Percentiles rank a stretch among this genome's conserved stretches.
These are phyloP conservation scores for Erodium moschatum DNA, from an alignment of 441 rosid species.

Conservation along the genomic window DNA sequence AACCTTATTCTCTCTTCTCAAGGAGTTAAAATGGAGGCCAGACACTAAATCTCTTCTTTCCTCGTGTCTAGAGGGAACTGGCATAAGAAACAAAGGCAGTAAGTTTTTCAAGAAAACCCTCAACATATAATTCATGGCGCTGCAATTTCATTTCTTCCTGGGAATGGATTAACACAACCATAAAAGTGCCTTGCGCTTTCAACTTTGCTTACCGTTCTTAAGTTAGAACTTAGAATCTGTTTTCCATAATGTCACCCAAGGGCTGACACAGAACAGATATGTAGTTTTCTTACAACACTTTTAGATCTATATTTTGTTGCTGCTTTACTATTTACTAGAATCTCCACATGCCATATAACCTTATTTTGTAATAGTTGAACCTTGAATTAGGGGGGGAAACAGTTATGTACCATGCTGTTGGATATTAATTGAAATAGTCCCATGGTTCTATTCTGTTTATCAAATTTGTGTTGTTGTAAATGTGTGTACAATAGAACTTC, in stretches of 20 bases:
- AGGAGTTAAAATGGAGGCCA: slow-evolving; percentile 63
- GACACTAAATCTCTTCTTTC: slow-evolving; percentile 52
- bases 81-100: slow-evolving; percentile 58
- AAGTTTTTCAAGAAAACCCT: slow-evolving; percentile 52
- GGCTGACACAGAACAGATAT: not conserved
- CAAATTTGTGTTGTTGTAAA: not conserved
- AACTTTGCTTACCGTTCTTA: not conserved
- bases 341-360: not conserved
- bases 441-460: not conserved
- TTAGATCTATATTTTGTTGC: not conserved
- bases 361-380: not conserved
- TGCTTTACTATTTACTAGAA: not conserved
- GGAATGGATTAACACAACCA: not conserved
- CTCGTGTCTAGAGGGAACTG: slow-evolving; percentile 36
- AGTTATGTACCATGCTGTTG: not conserved
- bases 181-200: not conserved
- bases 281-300: not conserved
- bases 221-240: not conserved
- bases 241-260: not conserved
- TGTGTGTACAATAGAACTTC: not conserved
- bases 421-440: not conserved
- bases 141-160: not conserved
- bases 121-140: slow-evolving; percentile 18
- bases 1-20: slow-evolving; percentile 44
- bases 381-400: not conserved